Base-by-base conservation (phyloP, 805 yeast genomes). In the Ogataea ramenticola region DNA sequence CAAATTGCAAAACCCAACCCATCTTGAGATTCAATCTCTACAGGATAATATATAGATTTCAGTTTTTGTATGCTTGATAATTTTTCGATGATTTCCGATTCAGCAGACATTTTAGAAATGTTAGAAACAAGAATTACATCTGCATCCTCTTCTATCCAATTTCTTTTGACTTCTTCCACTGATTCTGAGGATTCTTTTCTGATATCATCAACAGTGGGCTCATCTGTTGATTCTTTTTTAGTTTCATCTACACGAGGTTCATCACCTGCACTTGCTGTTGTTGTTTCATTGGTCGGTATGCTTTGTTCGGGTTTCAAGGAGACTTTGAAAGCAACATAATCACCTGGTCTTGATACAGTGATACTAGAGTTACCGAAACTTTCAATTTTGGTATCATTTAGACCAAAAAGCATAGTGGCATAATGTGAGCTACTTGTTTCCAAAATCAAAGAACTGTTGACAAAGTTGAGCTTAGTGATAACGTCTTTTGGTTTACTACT, bases 1-100 rank as follows among this genome's bases (percentile, higher is more conserved):
- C 16, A 74, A 62, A 81, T 81, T 2, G 77, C 82, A 21, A 78
- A 56, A 1, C 88, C 88, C 46, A 68, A 63, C 1, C 80, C 70
- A n/a, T 68, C 70, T 39, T 70, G 71, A 3, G 79, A 65, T 6
- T 72, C 67, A 36, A 68, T 66, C 47, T 77, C 80, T 14, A 69
- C 57, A 15, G 79, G 50, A 17, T 77, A 51, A 34, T 69, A 67
- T 34, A 79, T 63, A 0, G 65, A 60, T 20, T 58, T 56, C 1
- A 80, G 49, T 16, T 53, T 47, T 0, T 75, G 75, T 43, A 71
- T 65, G 3, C 66, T 62, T 20, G 52, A 54, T 11, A 82, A 56
- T 10, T 66, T 61, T 17, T 71, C 73, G 3, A 57, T 46, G 9
- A 82, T 50, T 21, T 67, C 69, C 3, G 73, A 67, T 39, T 74